Percentiles rank a stretch among this genome's conserved stretches.
Conservation (phyloP, 2,329 filamentous ascomycete species). For the Cladosporium sp. region DNA sequence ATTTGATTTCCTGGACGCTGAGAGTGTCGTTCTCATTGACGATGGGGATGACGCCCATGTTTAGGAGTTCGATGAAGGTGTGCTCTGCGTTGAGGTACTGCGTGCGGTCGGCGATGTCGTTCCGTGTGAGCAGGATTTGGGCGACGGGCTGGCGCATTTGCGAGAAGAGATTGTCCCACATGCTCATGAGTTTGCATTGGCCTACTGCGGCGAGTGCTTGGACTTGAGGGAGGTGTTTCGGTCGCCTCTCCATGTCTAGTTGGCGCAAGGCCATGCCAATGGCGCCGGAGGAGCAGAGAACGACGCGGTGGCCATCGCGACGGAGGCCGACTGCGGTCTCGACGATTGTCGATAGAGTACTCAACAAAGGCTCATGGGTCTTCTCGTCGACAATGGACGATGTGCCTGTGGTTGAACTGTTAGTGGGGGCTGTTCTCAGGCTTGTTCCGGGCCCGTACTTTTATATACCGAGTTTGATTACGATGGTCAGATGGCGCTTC, state of each 20-base stretch:
- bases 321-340: conserved; percentile 86
- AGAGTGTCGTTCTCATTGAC: conserved; percentile 99
- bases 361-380: conserved; percentile 89
- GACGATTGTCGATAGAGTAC: conserved; percentile 87
- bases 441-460: conserved; percentile 22
- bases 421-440: conserved; percentile 34
- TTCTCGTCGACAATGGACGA: conserved; percentile 98
- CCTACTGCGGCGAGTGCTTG: conserved; percentile 96
- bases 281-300: conserved; percentile 95
- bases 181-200: conserved; percentile 89
- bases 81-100: conserved; percentile 97
- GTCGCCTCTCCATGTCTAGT: conserved; percentile 84
- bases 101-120: conserved; percentile 93
- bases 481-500: conserved; percentile 74
- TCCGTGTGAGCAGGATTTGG: conserved; percentile 90
- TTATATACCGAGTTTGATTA: conserved; percentile 79
- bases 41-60: conserved; percentile 96
- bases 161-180: conserved; percentile 91
- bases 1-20: conserved; percentile 97
- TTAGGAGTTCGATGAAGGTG: conserved; percentile 83
- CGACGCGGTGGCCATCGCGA: conserved; percentile 88
- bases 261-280: conserved; percentile 90
- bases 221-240: conserved; percentile 85
- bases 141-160: conserved; percentile 89
- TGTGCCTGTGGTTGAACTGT: conserved; percentile 64